Base-by-base conservation (phyloP, 257 asterid genomes). In the Primulina tabacum region DNA sequence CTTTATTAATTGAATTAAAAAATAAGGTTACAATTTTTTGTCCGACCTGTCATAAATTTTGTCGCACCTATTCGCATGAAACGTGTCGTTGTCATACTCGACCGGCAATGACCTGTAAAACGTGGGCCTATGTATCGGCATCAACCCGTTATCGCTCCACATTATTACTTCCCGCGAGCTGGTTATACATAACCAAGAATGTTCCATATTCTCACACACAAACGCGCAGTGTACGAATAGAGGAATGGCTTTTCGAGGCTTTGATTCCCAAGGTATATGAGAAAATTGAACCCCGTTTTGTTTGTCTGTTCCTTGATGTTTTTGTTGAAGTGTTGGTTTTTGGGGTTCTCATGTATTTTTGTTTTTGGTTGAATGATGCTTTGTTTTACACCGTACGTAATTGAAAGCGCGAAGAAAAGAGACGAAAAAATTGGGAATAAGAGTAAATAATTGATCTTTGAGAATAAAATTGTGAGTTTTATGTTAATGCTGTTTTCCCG, bases 131-230 rank as follows among this genome's bases (percentile, higher is more conserved):
- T 14, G 34, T 38, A 85, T 83, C 26, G 80, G 68, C 74, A 78
- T 66, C 69, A 78, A 66, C 69, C 87, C 74, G 87, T 85, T 79
- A 74, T 72, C 62, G 35, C 52, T 26, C 17, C 33, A 29, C 16
- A 33, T 69, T 35, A 21, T 52, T 63, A 26, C 80, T 84, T 82
- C 83, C 87, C 84, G 80, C 86, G 75, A 38, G 70, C 75, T 40
- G 64, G 68, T 26, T 70, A 80, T 77, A 77, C 64, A 62, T 69
- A 24, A 34, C 69, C 11, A 69, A 26, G 50, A 70, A 18, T 63
- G 65, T 63, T 75, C 66, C 70, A 17, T 53, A 28, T 67, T 38
- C 69, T 33, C 79, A 4, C 68, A 26, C 56, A 29, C 64, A 9
- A 10, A 6, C 58, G 1, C 73, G 38, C 60, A 32, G 55, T 11